A percentile compares a stretch with the other conserved stretches of the same genome.
These are phyloP conservation scores for Pseudonitzschia pungens DNA, from an alignment of 108 stramenopile species.

Conservation along the genomic window DNA sequence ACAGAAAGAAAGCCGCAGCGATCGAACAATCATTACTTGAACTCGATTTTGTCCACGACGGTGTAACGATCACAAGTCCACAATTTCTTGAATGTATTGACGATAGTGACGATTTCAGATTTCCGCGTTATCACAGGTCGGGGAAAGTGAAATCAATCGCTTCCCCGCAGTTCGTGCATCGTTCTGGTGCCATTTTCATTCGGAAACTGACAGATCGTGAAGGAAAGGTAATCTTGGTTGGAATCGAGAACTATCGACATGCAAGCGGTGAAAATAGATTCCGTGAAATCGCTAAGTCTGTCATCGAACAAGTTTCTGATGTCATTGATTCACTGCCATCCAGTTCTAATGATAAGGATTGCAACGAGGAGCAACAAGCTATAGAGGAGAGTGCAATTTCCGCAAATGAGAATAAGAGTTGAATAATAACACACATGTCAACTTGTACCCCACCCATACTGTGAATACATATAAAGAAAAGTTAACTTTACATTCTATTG, in stretches of 20 bases:
- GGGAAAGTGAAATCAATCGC: slow-evolving; percentile 27
- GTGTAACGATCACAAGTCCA: slow-evolving; percentile 62
- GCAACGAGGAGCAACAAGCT: not conserved
- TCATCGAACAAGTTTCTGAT: slow-evolving; percentile 2
- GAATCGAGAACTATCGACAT: slow-evolving; percentile 37
- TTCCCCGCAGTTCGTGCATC: slow-evolving; percentile 71
- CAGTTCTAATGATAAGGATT: not conserved
- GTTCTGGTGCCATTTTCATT: slow-evolving; percentile 70
- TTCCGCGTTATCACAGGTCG: slow-evolving; percentile 37
- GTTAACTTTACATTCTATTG: no score
- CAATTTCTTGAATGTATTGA: slow-evolving; percentile 54
- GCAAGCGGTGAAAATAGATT: slow-evolving; percentile 31
- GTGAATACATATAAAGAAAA: no score
- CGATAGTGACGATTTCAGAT: slow-evolving; percentile 60
- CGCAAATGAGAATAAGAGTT: not conserved
- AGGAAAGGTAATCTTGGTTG: slow-evolving; percentile 43
- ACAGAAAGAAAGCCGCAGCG: slow-evolving; percentile 42
- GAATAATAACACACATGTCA: no score
- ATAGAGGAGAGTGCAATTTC: not conserved
- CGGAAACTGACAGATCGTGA: slow-evolving; percentile 49
- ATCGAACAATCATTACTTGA: slow-evolving; percentile 48
- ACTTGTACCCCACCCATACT: no score
- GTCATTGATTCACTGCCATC: not conserved
- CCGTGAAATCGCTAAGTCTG: slow-evolving; percentile 19
- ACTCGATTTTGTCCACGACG: slow-evolving; percentile 82